Base-by-base conservation (phyloP, 2,329 filamentous ascomycete genomes). In the Sporothrix humicola region DNA sequence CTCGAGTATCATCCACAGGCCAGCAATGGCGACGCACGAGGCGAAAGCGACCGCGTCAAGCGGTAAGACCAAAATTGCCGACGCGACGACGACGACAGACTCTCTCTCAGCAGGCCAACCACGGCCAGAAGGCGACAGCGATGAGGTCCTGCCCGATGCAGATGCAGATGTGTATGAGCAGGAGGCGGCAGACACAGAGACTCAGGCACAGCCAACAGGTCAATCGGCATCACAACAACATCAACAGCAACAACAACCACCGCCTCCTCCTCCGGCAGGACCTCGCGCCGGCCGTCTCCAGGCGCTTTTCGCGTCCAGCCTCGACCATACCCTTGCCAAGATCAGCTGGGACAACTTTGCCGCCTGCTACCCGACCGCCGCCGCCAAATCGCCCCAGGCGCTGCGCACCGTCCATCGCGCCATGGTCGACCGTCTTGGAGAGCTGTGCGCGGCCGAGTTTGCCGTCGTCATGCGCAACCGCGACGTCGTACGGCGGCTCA, bases 281-380 rank as follows among this genome's bases (percentile, higher is more conserved):
- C 86, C 86, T 2, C 88, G 89, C 76, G 89, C 89, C 1, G 77
- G 82, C 42, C 85, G 86, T 61, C 85, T 91, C 73, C 84, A 86
- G 71, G 82, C 85, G 72, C 82, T 90, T 48, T 90, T 89, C 79
- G 82, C 83, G 72, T 81, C 83, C 73, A 85, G 85, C 42, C 84
- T 91, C 31, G 76, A 80, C 63, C 85, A 85, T 77, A 90, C 89
- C 2, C 84, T 91, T 46, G 82, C 80, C 76, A 86, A 87, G 78
- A 83, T 91, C 72, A 84, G 82, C 76, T 88, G 85, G 82, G 83
- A 86, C 68, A 88, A 88, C 79, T 87, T 91, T 77, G 85, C 86
- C 1, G 83, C 85, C 1, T 91, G 89, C 81, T 91, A 89, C 79
- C 89, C 89, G 59, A 89, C 86, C 23, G 83, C 90, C n/a, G 85